Percentiles rank a stretch among this genome's conserved stretches.
Evolutionary conservation across 2,329 filamentous ascomycete genomes (phyloP).

Genomic region (Beauveria caledonica): DNA sequence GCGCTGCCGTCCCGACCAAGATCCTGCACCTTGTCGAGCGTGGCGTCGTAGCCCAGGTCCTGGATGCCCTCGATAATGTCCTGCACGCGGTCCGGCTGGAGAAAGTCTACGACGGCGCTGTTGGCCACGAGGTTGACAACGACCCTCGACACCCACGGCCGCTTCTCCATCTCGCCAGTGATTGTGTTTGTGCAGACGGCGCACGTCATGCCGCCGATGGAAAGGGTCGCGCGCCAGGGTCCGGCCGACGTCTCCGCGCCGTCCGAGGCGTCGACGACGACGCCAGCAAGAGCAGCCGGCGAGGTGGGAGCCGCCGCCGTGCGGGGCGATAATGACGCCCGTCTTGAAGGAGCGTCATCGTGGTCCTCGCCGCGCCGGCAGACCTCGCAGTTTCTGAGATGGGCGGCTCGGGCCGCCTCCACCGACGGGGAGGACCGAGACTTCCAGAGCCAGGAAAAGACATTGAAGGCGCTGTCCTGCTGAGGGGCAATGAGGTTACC

Average conservation of each 20-base stretch:
- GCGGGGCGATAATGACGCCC: not conserved
- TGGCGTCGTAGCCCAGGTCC: slow-evolving; percentile 58
- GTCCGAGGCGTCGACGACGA: not conserved
- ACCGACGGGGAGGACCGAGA: slow-evolving; percentile 17
- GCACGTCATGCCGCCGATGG: slow-evolving; percentile 67
- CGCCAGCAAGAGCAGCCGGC: not conserved
- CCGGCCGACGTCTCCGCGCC: not conserved
- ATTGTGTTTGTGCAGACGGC: slow-evolving; percentile 59
- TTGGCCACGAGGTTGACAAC: slow-evolving; percentile 59
- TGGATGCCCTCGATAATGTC: slow-evolving; percentile 42
- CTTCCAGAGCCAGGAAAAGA: slow-evolving; percentile 26
- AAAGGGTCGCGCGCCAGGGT: slow-evolving; percentile 43
- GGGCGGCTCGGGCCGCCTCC: slow-evolving; percentile 21
- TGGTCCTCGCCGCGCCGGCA: slow-evolving; percentile 20
- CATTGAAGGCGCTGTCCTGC: slow-evolving; percentile 18
- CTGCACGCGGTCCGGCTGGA: slow-evolving; percentile 23
- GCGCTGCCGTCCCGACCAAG: slow-evolving; percentile 33
- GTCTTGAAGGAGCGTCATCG: not conserved
- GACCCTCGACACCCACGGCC: slow-evolving; percentile 48
- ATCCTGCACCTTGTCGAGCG: slow-evolving; percentile 42
- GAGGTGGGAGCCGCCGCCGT: not conserved
- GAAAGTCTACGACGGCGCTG: slow-evolving; percentile 54
- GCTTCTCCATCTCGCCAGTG: slow-evolving; percentile 47
- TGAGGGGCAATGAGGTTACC: slow-evolving; percentile 17
- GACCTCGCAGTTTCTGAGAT: slow-evolving; percentile 31